A percentile compares a stretch with the other conserved stretches of the same genome.
Conservation (phyloP, 495 filamentous ascomycete genomes). For the Aspergillus incahuasiensis region DNA sequence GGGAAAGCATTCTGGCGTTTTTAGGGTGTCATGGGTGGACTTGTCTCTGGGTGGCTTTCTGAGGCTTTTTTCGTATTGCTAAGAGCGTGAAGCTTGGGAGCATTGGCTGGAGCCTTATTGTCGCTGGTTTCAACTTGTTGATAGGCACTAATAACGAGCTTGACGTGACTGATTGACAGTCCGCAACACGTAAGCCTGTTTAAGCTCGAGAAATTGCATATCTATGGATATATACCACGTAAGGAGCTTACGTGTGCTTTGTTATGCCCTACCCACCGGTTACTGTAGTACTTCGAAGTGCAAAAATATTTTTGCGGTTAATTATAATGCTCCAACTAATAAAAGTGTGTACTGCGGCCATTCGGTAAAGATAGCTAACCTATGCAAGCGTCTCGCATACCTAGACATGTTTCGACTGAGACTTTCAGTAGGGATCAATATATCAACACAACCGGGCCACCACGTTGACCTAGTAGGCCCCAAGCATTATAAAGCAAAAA, state of each 20-base stretch:
- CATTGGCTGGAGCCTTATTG: not conserved
- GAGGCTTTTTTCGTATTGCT: not conserved
- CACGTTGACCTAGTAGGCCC: conserved; percentile 9
- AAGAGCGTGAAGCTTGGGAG: not conserved
- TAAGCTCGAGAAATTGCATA: no score
- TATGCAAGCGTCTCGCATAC: conserved; percentile 13
- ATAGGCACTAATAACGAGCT: no score
- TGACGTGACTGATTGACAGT: no score
- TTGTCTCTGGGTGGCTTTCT: not conserved
- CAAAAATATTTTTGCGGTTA: not conserved
- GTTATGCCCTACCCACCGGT: no score
- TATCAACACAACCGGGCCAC: conserved; percentile 11
- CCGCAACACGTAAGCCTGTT: no score
- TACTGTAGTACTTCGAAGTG: no score
- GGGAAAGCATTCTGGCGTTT: not conserved
- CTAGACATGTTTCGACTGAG: not conserved
- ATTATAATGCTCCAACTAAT: not conserved
- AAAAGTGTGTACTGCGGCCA: not conserved
- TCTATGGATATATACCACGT: no score
- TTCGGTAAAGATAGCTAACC: conserved; percentile 16
- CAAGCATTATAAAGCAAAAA: conserved; percentile 18
- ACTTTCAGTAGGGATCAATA: conserved; percentile 9
- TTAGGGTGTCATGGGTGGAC: not conserved
- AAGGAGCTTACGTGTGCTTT: no score
- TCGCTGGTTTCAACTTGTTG: not conserved